Conservation (phyloP, 1,284 basidiomycete genomes). For the Cryptococcus hybrid region DNA sequence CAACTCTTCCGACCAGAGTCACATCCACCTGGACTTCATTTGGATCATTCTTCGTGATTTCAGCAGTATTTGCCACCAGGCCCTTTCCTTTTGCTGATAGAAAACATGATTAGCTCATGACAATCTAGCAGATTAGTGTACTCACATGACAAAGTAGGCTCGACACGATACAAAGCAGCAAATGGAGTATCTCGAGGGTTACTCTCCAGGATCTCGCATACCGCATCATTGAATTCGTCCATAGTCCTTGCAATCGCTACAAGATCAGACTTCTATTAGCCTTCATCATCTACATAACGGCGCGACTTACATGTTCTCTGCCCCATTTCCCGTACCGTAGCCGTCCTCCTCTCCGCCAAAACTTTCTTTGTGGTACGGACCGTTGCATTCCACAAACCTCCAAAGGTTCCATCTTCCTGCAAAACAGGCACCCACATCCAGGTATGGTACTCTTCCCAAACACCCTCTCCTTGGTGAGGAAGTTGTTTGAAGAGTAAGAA, state of each 20-base stretch:
- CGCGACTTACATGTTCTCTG: slow-evolving; percentile 36
- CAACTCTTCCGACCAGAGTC: slow-evolving; percentile 32
- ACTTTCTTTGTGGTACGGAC: slow-evolving; percentile 40
- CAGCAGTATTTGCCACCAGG: neutral
- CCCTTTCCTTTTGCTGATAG: neutral
- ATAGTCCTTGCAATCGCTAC: slow-evolving; percentile 34
- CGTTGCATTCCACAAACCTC: slow-evolving; percentile 43
- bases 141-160: slow-evolving; percentile 4
- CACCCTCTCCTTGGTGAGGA: slow-evolving; percentile 27
- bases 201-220: slow-evolving; percentile 35
- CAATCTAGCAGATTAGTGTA: neutral
- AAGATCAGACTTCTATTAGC: neutral
- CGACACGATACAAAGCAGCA: slow-evolving; percentile 43
- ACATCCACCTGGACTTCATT: slow-evolving; percentile 13
- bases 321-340: slow-evolving; percentile 37
- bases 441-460: slow-evolving; percentile 29
- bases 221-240: slow-evolving; percentile 36
- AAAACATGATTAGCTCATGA: neutral
- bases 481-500: slow-evolving; percentile 35
- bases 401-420: slow-evolving; percentile 33
- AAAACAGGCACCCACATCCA: slow-evolving; percentile 45
- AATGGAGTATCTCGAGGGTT: slow-evolving; percentile 42
- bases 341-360: slow-evolving; percentile 27
- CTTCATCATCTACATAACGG: neutral
- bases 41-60: slow-evolving; percentile 5